These are phyloP conservation scores for Diplotaxis tenuifolia DNA, from an alignment of 345 rosid species.

Conservation along the genomic window DNA sequence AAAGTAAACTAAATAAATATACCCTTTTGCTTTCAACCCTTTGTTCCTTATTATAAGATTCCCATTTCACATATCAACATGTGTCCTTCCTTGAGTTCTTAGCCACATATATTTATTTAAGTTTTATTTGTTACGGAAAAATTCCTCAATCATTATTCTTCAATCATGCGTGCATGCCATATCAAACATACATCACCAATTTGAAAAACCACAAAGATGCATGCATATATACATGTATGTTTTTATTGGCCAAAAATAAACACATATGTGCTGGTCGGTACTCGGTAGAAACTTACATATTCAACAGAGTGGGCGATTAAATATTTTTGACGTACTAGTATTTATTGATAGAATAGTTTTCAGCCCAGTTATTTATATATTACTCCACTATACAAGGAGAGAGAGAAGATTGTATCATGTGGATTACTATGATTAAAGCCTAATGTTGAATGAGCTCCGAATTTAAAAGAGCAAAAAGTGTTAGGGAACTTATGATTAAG, in stretches of 20 bases:
- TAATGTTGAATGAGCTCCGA: slow-evolving; percentile 14
- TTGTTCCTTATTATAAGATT: slow-evolving; percentile 37
- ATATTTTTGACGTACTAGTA: slow-evolving; percentile 1
- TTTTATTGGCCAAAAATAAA: neutral
- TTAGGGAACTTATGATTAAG: slow-evolving; percentile 41
- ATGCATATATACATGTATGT: neutral
- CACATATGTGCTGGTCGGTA: slow-evolving; percentile 16
- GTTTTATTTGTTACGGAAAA: neutral
- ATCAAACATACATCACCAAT: slow-evolving; percentile 13
- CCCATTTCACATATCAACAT: slow-evolving; percentile 30
- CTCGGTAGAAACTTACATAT: slow-evolving; percentile 7
- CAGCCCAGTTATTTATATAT: neutral
- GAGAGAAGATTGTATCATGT: slow-evolving; percentile 26
- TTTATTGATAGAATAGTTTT: neutral
- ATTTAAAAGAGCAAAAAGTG: slow-evolving; percentile 13
- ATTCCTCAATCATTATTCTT: slow-evolving; percentile 28
- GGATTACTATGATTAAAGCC: slow-evolving; percentile 33
- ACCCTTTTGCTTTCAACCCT: slow-evolving; percentile 34
- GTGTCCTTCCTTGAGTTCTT: slow-evolving; percentile 20
- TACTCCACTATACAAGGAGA: neutral
- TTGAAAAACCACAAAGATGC: neutral
- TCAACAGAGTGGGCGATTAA: neutral
- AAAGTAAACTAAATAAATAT: slow-evolving; percentile 37
- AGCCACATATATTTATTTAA: slow-evolving; percentile 29
- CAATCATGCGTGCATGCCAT: slow-evolving; percentile 37